Conservation (phyloP, 2,329 filamentous ascomycete genomes). For the Colletotrichum cordylinicola region DNA sequence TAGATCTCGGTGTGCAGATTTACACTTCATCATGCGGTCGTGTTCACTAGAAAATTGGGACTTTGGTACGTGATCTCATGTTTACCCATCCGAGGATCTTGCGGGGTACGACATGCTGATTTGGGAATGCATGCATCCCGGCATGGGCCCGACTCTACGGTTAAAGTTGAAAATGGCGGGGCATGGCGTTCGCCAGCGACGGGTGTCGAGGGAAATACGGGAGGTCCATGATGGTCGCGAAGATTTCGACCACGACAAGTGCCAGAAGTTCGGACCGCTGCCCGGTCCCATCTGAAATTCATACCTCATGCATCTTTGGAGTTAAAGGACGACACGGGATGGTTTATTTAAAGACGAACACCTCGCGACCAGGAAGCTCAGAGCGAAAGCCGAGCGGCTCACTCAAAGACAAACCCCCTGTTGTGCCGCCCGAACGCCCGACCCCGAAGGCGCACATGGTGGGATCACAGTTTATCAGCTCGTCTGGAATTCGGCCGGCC, state of each 20-base stretch:
- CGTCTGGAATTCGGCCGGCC: background rate
- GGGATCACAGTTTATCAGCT: background rate
- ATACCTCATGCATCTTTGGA: background rate
- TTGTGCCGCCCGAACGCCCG: background rate
- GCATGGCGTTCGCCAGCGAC: background rate
- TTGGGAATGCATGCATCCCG: background rate
- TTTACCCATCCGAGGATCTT: background rate
- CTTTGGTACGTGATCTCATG: background rate
- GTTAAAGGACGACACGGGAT: background rate
- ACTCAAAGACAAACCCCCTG: background rate
- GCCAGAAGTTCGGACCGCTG: background rate
- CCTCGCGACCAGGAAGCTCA: background rate
- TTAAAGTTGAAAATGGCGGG: background rate
- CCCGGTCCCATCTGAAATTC: background rate
- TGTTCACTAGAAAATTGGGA: background rate
- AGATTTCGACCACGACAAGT: background rate
- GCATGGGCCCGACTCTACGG: background rate
- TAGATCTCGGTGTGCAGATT: background rate
- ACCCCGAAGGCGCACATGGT: background rate
- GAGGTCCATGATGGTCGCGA: background rate
- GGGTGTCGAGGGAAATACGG: rapidly evolving
- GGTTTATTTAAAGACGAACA: background rate
- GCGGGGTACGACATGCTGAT: background rate
- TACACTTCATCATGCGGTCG: no score
- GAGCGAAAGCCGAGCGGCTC: background rate